Percentiles rank a stretch among this genome's conserved stretches.
Evolutionary conservation across 192 early-diverging fungal genomes (phyloP).

Genomic region (Mortierella claussenii): DNA sequence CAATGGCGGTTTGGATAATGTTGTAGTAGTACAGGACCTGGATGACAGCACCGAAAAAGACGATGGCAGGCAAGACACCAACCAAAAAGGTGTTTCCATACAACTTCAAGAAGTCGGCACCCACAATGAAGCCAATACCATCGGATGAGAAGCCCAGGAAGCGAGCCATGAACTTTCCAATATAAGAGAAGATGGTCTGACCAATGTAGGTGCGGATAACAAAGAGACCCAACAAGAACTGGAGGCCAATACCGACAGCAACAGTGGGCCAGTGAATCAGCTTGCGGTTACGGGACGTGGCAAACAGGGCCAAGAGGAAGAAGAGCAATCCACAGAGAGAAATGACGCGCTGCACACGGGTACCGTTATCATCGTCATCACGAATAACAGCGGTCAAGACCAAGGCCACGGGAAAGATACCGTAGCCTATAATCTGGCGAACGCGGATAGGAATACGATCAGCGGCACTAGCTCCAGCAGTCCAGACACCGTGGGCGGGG

Average conservation of each 20-base stretch:
- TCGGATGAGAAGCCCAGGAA: conserved; percentile 75
- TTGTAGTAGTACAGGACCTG: conserved; percentile 87
- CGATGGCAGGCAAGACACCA: conserved; percentile 82
- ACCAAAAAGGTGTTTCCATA: conserved; percentile 68
- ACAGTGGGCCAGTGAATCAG: conserved; percentile 83
- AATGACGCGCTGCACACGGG: conserved; percentile 77
- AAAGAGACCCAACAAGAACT: conserved; percentile 84
- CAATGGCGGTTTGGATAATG: conserved; percentile 83
- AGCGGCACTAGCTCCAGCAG: conserved; percentile 27
- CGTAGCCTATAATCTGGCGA: conserved; percentile 53
- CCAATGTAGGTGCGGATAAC: conserved; percentile 80
- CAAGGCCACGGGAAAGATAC: conserved; percentile 59
- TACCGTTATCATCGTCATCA: conserved; percentile 56
- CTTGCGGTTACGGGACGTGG: conserved; percentile 70
- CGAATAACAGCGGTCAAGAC: conserved; percentile 67
- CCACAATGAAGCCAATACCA: conserved; percentile 80
- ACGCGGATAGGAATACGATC: conserved; percentile 51
- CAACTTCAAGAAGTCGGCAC: conserved; percentile 55
- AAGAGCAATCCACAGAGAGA: conserved; percentile 76
- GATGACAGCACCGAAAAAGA: conserved; percentile 91
- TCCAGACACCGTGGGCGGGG: conserved; percentile 51
- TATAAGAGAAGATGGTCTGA: conserved; percentile 76
- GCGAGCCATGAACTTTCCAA: conserved; percentile 57
- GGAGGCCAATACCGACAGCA: conserved; percentile 71
- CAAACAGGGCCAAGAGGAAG: conserved; percentile 58